Evolutionary conservation across 2,329 filamentous ascomycete species (phyloP).

Genomic region (Beauveria sp.): DNA sequence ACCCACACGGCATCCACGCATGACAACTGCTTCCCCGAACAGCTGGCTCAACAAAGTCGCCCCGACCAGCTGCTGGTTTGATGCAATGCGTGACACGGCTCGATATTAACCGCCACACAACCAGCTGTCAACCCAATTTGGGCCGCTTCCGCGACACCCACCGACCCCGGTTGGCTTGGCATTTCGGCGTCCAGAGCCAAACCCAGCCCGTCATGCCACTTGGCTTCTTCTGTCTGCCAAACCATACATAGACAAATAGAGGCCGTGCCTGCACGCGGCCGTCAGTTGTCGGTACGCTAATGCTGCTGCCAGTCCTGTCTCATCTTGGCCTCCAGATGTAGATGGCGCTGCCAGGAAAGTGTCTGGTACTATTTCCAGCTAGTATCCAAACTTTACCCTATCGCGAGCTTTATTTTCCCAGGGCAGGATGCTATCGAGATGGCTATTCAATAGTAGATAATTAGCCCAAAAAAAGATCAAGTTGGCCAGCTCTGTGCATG

Average conservation of each 20-base stretch:
- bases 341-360: background rate
- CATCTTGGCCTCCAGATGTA: background rate
- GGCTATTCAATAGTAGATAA: background rate
- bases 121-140: constrained; percentile 8
- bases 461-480: background rate
- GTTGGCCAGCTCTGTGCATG: background rate
- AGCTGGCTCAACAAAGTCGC: constrained; percentile 5
- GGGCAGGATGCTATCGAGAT: background rate
- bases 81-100: constrained; percentile 1
- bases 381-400: background rate
- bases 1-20: constrained; percentile 4
- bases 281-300: background rate
- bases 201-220: background rate
- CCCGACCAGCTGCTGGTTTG: background rate
- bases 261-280: background rate
- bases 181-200: background rate
- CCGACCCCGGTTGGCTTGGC: background rate
- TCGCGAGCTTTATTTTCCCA: background rate
- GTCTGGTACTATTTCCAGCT: background rate
- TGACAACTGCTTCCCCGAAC: constrained; percentile 4
- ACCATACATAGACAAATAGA: too few relatives aligned
- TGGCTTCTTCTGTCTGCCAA: too few relatives aligned
- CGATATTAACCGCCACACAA: constrained; percentile 9
- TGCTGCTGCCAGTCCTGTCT: background rate
- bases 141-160: background rate